These are phyloP conservation scores for Phytophthora vignae DNA, from an alignment of 352 stramenopile species.

Conservation along the genomic window DNA sequence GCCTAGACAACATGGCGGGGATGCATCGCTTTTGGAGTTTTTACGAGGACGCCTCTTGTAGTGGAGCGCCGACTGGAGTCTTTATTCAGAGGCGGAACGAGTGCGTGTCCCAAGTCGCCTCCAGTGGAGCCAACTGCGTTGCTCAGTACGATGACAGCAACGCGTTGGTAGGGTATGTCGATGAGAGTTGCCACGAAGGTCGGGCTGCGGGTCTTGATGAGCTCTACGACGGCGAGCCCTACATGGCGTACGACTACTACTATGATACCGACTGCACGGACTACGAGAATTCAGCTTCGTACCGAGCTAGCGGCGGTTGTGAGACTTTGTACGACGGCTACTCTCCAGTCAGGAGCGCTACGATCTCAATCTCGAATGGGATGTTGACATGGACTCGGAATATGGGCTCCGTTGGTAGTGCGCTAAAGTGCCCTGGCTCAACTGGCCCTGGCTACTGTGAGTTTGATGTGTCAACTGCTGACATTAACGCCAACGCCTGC, in stretches of 20 bases:
- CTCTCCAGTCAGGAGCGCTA: constrained; percentile 3
- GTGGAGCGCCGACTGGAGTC: constrained; percentile 9
- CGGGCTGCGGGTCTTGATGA: neutral
- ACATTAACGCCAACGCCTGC: neutral
- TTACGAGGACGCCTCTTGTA: constrained; percentile 9
- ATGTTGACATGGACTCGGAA: neutral
- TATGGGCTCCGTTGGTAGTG: neutral
- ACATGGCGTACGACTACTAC: constrained; percentile 19
- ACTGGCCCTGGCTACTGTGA: constrained; percentile 3
- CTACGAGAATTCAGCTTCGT: constrained; percentile 11
- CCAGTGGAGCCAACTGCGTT: neutral
- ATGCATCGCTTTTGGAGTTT: constrained; percentile 20
- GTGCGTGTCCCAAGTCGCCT: neutral
- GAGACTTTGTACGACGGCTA: neutral
- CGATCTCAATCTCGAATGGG: constrained; percentile 1
- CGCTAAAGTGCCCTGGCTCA: constrained; percentile 5
- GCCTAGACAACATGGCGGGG: neutral
- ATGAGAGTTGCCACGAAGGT: constrained; percentile 12
- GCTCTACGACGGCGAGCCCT: constrained; percentile 6
- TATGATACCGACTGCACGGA: neutral
- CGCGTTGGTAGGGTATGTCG: neutral
- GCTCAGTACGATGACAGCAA: neutral
- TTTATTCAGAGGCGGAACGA: neutral
- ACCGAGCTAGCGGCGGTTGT: constrained; percentile 4
- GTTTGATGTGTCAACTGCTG: constrained; percentile 9